Evolutionary conservation across 2,329 filamentous ascomycete species (phyloP).

Genomic region (Trichoderma aggressivum): DNA sequence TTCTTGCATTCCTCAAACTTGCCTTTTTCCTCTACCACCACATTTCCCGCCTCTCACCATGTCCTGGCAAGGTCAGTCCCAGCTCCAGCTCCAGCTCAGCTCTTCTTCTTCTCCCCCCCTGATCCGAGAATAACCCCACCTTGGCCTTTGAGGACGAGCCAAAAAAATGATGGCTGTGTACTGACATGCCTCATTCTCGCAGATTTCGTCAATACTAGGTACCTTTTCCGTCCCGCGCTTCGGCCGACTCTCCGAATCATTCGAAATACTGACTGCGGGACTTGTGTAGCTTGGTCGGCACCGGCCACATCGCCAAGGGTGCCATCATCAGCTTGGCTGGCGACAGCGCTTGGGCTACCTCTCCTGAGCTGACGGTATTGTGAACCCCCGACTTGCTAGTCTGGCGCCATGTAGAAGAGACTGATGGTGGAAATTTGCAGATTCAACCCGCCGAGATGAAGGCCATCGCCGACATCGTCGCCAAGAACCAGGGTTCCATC

Average conservation of each 20-base stretch:
- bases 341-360: conserved; percentile 75
- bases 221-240: conserved; percentile 23
- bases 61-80: conserved; percentile 68
- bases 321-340: conserved; percentile 80
- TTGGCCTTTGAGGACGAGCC: conserved; percentile 1
- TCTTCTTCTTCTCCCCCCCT: conserved; percentile 18
- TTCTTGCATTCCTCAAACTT: conserved; percentile 3
- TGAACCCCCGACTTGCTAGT: too few relatives aligned
- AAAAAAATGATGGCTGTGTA: not conserved
- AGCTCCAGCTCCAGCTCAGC: conserved; percentile 4
- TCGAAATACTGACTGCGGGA: conserved; percentile 23
- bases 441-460: conserved; percentile 55
- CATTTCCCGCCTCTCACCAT: conserved; percentile 42
- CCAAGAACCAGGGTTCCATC: conserved; percentile 43
- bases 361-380: conserved; percentile 68
- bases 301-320: conserved; percentile 75
- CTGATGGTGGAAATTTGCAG: conserved; percentile 25
- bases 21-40: not conserved
- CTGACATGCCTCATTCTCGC: conserved; percentile 12
- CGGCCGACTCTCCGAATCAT: not conserved
- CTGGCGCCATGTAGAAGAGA: not conserved
- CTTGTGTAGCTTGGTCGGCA: conserved; percentile 68
- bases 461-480: conserved; percentile 52
- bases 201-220: conserved; percentile 54
- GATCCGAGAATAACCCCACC: conserved; percentile 28